These are phyloP conservation scores for Hymenoscyphus fraxineus DNA, from an alignment of 2,329 filamentous ascomycete species.

Conservation along the genomic window DNA sequence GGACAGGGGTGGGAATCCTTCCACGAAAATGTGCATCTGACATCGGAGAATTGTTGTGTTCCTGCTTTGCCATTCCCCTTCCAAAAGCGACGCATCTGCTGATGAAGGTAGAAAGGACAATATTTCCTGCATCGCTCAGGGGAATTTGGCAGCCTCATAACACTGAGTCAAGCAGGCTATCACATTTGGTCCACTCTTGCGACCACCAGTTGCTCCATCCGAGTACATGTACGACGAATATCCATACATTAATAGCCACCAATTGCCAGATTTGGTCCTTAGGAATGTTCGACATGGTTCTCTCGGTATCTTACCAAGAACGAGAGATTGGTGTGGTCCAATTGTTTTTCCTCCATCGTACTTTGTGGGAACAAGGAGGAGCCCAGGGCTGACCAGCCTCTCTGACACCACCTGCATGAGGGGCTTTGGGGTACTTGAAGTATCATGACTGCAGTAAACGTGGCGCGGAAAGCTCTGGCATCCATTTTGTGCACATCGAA, in stretches of 20 bases:
- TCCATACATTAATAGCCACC: background rate
- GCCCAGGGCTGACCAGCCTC: background rate
- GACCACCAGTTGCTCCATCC: background rate
- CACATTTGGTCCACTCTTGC: background rate
- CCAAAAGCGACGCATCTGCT: too few species aligned
- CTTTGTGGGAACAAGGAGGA: background rate
- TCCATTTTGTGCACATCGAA: background rate
- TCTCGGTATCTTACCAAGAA: background rate
- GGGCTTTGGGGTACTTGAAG: background rate
- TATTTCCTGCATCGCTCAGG: background rate
- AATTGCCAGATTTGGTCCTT: background rate
- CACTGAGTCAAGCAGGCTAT: background rate
- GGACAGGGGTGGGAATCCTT: too few species aligned
- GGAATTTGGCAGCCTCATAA: background rate
- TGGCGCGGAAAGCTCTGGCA: background rate
- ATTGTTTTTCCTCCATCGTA: background rate
- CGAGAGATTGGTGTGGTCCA: background rate
- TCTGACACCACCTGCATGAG: background rate
- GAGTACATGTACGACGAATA: background rate
- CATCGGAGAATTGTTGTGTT: too few species aligned
- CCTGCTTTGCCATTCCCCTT: too few species aligned
- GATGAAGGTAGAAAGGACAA: too few species aligned
- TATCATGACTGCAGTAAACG: background rate
- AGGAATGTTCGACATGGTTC: background rate
- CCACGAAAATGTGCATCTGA: too few species aligned